Conservation (phyloP, 1,139 yeast species). For the Kodamaea sp. region DNA sequence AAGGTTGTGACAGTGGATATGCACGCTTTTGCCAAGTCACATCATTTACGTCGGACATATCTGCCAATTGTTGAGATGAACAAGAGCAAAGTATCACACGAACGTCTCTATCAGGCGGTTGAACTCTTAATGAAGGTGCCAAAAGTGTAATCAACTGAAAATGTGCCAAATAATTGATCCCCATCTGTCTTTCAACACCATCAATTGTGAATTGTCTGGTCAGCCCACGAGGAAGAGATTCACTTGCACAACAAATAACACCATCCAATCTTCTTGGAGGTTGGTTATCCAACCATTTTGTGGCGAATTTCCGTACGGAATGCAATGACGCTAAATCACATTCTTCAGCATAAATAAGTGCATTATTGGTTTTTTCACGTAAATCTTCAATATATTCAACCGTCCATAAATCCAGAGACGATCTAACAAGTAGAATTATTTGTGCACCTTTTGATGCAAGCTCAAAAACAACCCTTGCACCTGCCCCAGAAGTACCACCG, state of each 20-base stretch:
- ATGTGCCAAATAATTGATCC: constrained; percentile 76
- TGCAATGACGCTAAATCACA: constrained; percentile 76
- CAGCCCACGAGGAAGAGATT: constrained; percentile 63
- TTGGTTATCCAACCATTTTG: constrained; percentile 86
- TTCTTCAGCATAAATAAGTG: constrained; percentile 79
- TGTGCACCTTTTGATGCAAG: constrained; percentile 86
- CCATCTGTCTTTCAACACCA: constrained; percentile 83
- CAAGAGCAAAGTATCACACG: constrained; percentile 75
- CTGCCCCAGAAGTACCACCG: constrained; percentile 92
- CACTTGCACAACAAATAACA: constrained; percentile 83
- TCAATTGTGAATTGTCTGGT: constrained; percentile 65
- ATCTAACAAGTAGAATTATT: constrained; percentile 65
- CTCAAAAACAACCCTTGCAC: constrained; percentile 70
- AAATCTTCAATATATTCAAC: constrained; percentile 76
- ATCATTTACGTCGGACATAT: constrained; percentile 55
- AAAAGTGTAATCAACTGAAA: constrained; percentile 74
- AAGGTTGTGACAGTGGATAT: constrained; percentile 62
- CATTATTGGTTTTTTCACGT: constrained; percentile 64
- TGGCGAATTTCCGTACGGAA: constrained; percentile 86
- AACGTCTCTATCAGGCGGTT: constrained; percentile 93
- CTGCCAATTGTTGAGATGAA: constrained; percentile 69
- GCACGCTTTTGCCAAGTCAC: constrained; percentile 59
- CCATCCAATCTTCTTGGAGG: constrained; percentile 93
- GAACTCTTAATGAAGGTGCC: constrained; percentile 77
- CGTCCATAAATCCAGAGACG: constrained; percentile 68